phyloP scores from a whole-genome alignment of 2,329 filamentous ascomycete genomes.

The Rhynchosporium graminicola region DNA sequence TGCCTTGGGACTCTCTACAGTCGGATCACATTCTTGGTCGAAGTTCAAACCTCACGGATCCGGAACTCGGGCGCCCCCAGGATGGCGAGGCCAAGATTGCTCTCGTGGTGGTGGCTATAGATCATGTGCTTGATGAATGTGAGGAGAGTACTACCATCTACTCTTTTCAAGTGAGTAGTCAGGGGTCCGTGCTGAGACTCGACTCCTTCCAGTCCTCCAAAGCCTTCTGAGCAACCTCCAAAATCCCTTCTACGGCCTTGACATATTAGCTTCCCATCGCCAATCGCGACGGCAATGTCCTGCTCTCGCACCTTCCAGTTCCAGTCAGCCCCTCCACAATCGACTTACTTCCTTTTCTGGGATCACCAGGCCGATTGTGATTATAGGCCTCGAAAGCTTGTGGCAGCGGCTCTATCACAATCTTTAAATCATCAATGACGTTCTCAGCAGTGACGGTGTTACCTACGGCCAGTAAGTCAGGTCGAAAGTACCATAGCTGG shows the following conservation, averaged over 20 bases:
- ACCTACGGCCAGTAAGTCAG: conserved; percentile 42
- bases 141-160: too few relatives aligned
- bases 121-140: too few relatives aligned
- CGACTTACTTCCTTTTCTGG: conserved; percentile 42
- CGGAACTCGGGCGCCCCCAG: too few relatives aligned
- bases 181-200: conserved; percentile 29
- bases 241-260: conserved; percentile 36
- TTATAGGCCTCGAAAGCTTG: conserved; percentile 36
- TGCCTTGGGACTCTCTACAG: too few relatives aligned
- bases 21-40: too few relatives aligned
- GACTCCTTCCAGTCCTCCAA: conserved; percentile 30
- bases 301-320: conserved; percentile 39
- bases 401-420: conserved; percentile 26
- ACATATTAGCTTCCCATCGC: conserved; percentile 43
- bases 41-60: too few relatives aligned
- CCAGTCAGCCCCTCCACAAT: conserved; percentile 44
- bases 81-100: too few relatives aligned
- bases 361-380: conserved; percentile 43
- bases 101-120: too few relatives aligned
- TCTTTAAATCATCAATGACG: conserved; percentile 14
- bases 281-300: conserved; percentile 40
- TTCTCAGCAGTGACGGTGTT: conserved; percentile 16
- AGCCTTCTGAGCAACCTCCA: conserved; percentile 19
- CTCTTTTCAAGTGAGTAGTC: not conserved
- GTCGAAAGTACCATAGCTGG: conserved; percentile 52